Evolutionary conservation across 805 yeast species (phyloP).

Genomic region (Cyberlindnera mycetangii): DNA sequence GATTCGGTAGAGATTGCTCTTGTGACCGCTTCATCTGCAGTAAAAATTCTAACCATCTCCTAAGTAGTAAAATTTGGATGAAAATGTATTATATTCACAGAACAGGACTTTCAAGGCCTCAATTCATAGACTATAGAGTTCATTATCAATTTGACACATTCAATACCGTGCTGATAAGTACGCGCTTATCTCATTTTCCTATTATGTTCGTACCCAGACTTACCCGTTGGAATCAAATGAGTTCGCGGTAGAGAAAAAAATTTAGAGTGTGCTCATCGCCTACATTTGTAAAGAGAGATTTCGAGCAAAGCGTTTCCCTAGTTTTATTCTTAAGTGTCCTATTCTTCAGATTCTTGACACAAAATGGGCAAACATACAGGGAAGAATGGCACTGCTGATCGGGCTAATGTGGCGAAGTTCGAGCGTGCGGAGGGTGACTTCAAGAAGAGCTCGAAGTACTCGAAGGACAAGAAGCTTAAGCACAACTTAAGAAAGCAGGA

Average conservation of each 20-base stretch:
- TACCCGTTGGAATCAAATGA: background rate
- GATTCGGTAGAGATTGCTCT: slow-evolving; percentile 12
- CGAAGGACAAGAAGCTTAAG: slow-evolving; percentile 59
- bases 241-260: slow-evolving; percentile 1
- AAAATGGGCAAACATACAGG: slow-evolving; percentile 28
- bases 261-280: slow-evolving; percentile 4
- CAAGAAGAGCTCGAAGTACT: slow-evolving; percentile 28
- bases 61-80: too few species aligned
- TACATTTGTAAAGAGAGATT: background rate
- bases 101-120: background rate
- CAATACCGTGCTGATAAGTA: slow-evolving; percentile 6
- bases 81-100: background rate
- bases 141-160: background rate
- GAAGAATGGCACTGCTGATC: slow-evolving; percentile 25
- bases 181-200: background rate
- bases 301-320: too few species aligned
- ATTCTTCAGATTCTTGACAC: too few species aligned
- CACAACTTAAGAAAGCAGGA: slow-evolving; percentile 68
- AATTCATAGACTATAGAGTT: background rate
- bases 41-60: slow-evolving; percentile 4
- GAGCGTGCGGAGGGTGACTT: slow-evolving; percentile 27
- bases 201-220: background rate
- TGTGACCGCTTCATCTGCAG: slow-evolving; percentile 8
- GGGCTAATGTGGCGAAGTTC: slow-evolving; percentile 31
- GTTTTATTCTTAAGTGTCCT: too few species aligned